These are phyloP conservation scores for Cyberlindnera americana DNA, from an alignment of 805 yeast species.

Conservation along the genomic window DNA sequence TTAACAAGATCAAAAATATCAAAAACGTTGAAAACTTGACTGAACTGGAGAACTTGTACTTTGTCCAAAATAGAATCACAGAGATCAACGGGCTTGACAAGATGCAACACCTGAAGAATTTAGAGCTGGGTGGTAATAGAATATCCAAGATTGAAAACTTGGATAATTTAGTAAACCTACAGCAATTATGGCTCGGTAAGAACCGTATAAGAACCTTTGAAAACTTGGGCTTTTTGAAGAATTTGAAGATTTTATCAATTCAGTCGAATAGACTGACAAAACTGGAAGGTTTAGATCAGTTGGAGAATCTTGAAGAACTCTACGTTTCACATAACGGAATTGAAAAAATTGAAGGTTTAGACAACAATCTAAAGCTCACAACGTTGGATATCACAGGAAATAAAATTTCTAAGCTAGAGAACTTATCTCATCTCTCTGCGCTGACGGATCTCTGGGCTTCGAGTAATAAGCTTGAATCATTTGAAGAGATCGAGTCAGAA, in stretches of 20 bases:
- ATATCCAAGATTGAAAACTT: constrained; percentile 59
- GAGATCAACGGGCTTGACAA: constrained; percentile 65
- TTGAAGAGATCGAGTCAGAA: constrained; percentile 64
- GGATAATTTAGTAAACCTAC: constrained; percentile 49
- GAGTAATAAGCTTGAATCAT: constrained; percentile 62
- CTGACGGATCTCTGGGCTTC: constrained; percentile 96
- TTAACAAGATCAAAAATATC: constrained; percentile 83
- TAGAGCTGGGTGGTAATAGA: constrained; percentile 91
- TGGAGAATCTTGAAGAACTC: constrained; percentile 74
- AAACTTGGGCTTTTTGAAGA: constrained; percentile 54
- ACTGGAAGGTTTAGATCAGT: constrained; percentile 75
- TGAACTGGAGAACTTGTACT: constrained; percentile 64
- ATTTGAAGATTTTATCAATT: constrained; percentile 74
- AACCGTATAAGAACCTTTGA: constrained; percentile 67
- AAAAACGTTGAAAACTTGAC: constrained; percentile 66
- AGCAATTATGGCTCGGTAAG: constrained; percentile 90
- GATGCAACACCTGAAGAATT: constrained; percentile 53
- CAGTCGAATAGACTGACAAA: constrained; percentile 80
- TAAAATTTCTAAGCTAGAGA: constrained; percentile 55
- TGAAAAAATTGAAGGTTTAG: constrained; percentile 70
- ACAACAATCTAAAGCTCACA: constrained; percentile 58
- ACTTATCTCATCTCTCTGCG: constrained; percentile 58
- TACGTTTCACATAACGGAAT: constrained; percentile 86
- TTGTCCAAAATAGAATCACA: constrained; percentile 84
- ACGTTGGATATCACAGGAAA: constrained; percentile 84